A percentile compares a stretch with the other conserved stretches of the same genome.
Conservation (phyloP, 441 rosid genomes). For the Aleurites moluccanus region DNA sequence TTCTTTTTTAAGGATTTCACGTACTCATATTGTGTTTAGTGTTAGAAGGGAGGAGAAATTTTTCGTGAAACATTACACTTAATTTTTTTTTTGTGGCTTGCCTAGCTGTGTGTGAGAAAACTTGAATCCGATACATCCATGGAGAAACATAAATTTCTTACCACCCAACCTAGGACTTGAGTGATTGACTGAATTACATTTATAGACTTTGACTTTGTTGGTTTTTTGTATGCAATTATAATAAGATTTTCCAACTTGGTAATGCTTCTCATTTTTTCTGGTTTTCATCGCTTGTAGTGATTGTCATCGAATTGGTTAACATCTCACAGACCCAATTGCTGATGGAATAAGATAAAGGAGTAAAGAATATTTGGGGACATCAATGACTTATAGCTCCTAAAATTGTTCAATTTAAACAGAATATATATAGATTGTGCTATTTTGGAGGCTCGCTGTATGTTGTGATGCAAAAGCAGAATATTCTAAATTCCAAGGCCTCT, state of each 20-base stretch:
- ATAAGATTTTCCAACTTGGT: not conserved
- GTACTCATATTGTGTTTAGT: no score
- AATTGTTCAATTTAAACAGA: constrained; percentile 9
- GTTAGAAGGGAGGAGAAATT: no score
- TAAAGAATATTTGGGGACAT: not conserved
- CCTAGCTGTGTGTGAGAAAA: no score
- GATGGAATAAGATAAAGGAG: constrained; percentile 8
- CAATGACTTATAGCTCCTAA: not conserved
- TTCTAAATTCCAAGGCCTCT: constrained; percentile 34
- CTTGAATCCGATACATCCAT: no score
- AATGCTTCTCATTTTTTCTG: constrained; percentile 2
- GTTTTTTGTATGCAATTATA: not conserved
- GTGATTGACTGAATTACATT: not conserved
- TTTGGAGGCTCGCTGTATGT: constrained; percentile 25
- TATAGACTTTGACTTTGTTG: not conserved
- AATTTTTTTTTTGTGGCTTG: no score
- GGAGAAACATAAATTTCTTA: no score
- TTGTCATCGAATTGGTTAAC: not conserved
- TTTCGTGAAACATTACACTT: no score
- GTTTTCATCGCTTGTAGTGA: constrained; percentile 9
- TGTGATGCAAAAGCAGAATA: constrained; percentile 49
- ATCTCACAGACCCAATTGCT: not conserved
- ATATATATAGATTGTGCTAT: constrained; percentile 16
- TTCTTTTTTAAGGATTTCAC: no score
- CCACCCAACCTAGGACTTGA: no score